Percentiles rank a stretch among this genome's conserved stretches.
phyloP scores from a whole-genome alignment of 495 filamentous ascomycete genomes.

The Talaromyces borbonicus region DNA sequence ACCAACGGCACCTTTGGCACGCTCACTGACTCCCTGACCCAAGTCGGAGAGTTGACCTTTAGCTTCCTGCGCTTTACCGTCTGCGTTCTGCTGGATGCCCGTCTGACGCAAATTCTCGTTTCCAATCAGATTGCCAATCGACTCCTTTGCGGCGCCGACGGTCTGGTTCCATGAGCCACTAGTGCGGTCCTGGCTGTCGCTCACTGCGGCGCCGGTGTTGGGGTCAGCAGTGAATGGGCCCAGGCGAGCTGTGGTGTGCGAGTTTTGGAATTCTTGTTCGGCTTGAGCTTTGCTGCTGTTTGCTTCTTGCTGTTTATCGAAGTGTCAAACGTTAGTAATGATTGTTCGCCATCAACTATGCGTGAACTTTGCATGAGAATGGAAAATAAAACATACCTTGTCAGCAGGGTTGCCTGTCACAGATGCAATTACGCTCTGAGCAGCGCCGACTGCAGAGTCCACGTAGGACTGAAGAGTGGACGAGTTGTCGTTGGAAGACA shows the following conservation, averaged over 20 bases:
- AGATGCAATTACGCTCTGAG: slow-evolving; percentile 60
- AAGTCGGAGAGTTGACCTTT: slow-evolving; percentile 73
- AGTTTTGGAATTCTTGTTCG: slow-evolving; percentile 53
- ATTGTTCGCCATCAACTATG: neutral
- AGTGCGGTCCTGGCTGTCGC: slow-evolving; percentile 62
- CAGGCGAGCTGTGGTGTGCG: slow-evolving; percentile 61
- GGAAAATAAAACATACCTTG: slow-evolving; percentile 40
- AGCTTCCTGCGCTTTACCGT: slow-evolving; percentile 75
- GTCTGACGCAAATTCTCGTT: slow-evolving; percentile 61
- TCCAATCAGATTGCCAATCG: slow-evolving; percentile 64
- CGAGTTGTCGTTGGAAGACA: slow-evolving; percentile 50
- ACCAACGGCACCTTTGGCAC: slow-evolving; percentile 63
- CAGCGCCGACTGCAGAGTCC: slow-evolving; percentile 64
- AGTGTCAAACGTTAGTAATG: slow-evolving; percentile 9
- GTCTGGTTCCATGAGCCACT: slow-evolving; percentile 80
- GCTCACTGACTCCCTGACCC: slow-evolving; percentile 59
- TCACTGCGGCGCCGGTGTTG: slow-evolving; percentile 57
- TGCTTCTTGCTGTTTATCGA: slow-evolving; percentile 29
- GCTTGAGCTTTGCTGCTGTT: slow-evolving; percentile 50
- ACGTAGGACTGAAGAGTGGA: slow-evolving; percentile 76
- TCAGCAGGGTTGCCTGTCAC: slow-evolving; percentile 65
- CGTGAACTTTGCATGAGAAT: neutral
- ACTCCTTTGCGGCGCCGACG: slow-evolving; percentile 74
- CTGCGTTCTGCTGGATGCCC: slow-evolving; percentile 67
- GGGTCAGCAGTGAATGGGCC: slow-evolving; percentile 56